phyloP scores from a whole-genome alignment of 192 early-diverging fungal genomes.

The Phlyctochytrium bullatum region DNA sequence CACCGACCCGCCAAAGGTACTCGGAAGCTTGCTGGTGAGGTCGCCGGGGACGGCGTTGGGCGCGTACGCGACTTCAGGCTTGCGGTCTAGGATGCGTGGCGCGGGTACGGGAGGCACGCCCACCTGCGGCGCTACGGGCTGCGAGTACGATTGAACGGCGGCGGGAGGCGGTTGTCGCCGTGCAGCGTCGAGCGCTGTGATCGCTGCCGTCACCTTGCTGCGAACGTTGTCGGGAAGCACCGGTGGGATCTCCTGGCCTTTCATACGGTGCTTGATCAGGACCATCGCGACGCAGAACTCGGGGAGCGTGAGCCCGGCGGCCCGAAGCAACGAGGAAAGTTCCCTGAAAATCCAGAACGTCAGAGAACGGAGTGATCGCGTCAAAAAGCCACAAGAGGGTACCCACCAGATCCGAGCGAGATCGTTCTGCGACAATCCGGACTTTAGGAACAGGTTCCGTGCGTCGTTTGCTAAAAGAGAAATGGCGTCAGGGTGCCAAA shows the following conservation, averaged over 20 bases:
- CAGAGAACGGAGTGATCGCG: not conserved
- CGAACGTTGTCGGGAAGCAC: constrained; percentile 39
- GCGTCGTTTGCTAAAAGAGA: constrained; percentile 14
- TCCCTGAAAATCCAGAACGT: constrained; percentile 20
- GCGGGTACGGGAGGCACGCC: too few relatives aligned
- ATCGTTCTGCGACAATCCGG: constrained; percentile 21
- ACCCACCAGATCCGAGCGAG: constrained; percentile 32
- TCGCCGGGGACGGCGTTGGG: too few relatives aligned
- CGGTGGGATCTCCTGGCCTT: constrained; percentile 36
- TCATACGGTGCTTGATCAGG: constrained; percentile 34
- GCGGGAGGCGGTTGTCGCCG: too few relatives aligned
- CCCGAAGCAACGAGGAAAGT: constrained; percentile 32
- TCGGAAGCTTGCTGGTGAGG: too few relatives aligned
- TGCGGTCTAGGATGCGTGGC: too few relatives aligned
- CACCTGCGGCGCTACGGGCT: too few relatives aligned
- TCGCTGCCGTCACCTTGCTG: constrained; percentile 34
- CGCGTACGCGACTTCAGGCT: too few relatives aligned
- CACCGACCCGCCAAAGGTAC: too few relatives aligned
- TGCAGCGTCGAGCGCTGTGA: constrained; percentile 9
- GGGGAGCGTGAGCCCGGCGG: constrained; percentile 39
- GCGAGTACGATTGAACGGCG: too few relatives aligned
- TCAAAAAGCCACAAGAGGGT: not conserved
- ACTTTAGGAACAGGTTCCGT: constrained; percentile 26
- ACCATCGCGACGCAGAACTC: constrained; percentile 52
- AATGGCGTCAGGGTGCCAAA: not conserved